Conservation (phyloP, 257 asterid species). For the Solanum gracilifrons region DNA sequence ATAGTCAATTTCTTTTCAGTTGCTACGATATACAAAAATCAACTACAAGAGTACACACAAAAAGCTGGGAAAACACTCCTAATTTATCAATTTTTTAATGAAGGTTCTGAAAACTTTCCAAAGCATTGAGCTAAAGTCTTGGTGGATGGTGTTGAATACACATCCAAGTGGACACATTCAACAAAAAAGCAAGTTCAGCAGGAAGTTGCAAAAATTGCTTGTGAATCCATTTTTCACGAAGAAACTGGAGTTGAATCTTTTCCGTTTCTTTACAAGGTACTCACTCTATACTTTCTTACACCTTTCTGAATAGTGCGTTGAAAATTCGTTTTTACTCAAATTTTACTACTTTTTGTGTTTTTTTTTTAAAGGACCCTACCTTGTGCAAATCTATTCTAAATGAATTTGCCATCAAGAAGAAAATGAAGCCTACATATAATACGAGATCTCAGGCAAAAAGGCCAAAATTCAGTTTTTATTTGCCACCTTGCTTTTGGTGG, state of each 20-base stretch:
- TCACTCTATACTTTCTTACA: neutral
- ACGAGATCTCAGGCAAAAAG: neutral
- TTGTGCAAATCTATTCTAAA: constrained; percentile 17
- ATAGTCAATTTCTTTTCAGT: neutral
- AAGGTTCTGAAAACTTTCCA: constrained; percentile 10
- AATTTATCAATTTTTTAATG: constrained; percentile 1
- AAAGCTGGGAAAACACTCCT: constrained; percentile 5
- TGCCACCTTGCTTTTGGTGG: constrained; percentile 8
- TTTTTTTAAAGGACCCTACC: constrained; percentile 2
- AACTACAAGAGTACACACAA: constrained; percentile 13
- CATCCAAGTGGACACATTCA: neutral
- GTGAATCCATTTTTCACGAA: neutral
- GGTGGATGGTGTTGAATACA: neutral
- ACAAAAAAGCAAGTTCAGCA: constrained; percentile 6
- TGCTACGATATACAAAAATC: constrained; percentile 7
- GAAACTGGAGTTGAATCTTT: neutral
- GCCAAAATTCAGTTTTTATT: neutral
- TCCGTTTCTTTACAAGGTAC: constrained; percentile 3
- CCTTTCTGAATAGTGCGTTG: no score
- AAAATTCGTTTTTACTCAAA: neutral
- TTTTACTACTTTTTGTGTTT: neutral
- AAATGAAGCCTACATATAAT: constrained; percentile 9
- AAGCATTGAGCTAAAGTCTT: constrained; percentile 4
- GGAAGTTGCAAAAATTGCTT: constrained; percentile 10
- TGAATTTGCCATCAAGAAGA: constrained; percentile 17